Conservation (phyloP, 768 basidiomycete species). For the Suillus discolor region DNA sequence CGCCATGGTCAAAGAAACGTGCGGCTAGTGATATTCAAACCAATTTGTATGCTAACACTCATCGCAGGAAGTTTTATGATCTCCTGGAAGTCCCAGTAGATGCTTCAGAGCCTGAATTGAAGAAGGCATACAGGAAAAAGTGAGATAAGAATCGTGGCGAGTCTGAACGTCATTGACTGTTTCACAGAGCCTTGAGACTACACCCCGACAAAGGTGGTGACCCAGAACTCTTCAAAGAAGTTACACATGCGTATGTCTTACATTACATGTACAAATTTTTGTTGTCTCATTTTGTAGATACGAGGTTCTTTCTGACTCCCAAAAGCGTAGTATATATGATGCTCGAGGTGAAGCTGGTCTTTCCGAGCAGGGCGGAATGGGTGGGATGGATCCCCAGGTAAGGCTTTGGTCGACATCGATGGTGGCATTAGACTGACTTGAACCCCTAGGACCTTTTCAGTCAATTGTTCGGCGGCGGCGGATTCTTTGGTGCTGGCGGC, state of each 20-base stretch:
- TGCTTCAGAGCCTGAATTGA: conserved; percentile 83
- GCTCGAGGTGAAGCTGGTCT: conserved; percentile 90
- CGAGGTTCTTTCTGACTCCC: conserved; percentile 88
- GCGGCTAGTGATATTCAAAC: conserved; percentile 24
- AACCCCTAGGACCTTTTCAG: conserved; percentile 87
- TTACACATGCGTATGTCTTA: conserved; percentile 84
- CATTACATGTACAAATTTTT: conserved; percentile 13
- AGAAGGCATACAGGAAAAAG: conserved; percentile 97
- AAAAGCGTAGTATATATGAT: conserved; percentile 85
- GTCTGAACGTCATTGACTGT: conserved; percentile 12
- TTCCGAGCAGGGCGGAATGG: conserved; percentile 84
- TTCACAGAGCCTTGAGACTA: conserved; percentile 70
- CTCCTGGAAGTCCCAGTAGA: conserved; percentile 82
- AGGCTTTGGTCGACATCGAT: conserved; percentile 22
- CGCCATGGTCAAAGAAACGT: conserved; percentile 76
- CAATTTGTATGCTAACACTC: conserved; percentile 10
- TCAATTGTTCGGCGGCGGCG: conserved; percentile 89
- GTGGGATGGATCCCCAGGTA: conserved; percentile 96
- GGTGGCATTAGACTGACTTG: neutral
- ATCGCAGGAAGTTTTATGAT: conserved; percentile 84
- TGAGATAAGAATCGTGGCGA: conserved; percentile 31
- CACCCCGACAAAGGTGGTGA: conserved; percentile 97
- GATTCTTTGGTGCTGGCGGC: conserved; percentile 61
- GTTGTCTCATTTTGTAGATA: conserved; percentile 54
- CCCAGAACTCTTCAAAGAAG: conserved; percentile 96